These are phyloP conservation scores for Ophiosphaerella narmari DNA, from an alignment of 2,329 filamentous ascomycete genomes.

Conservation along the genomic window DNA sequence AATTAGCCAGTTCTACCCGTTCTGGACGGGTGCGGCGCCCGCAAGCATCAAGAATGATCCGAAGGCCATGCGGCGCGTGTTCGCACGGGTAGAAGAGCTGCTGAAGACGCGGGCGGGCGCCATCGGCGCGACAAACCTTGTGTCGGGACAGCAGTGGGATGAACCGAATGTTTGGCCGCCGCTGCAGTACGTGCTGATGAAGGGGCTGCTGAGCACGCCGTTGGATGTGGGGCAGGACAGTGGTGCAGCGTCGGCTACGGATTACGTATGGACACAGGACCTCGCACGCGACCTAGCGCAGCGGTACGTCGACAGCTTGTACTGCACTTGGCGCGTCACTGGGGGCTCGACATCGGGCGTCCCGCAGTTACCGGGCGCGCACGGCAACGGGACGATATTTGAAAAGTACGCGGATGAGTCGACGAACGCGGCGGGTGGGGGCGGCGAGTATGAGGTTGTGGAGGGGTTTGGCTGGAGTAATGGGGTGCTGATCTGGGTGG, in stretches of 20 bases:
- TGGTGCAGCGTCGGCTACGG: conserved; percentile 42
- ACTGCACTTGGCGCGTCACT: conserved; percentile 72
- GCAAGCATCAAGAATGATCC: conserved; percentile 62
- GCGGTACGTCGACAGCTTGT: conserved; percentile 69
- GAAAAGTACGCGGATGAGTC: conserved; percentile 69
- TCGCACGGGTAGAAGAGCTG: conserved; percentile 57
- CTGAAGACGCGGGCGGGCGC: conserved; percentile 60
- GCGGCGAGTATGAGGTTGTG: conserved; percentile 71
- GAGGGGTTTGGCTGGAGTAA: conserved; percentile 75
- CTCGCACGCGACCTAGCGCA: conserved; percentile 65
- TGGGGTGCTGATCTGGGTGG: conserved; percentile 69
- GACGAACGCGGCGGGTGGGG: conserved; percentile 65
- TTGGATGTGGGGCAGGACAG: conserved; percentile 60
- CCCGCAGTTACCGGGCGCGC: conserved; percentile 34
- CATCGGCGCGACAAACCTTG: conserved; percentile 65
- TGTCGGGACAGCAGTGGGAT: conserved; percentile 70
- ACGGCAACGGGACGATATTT: conserved; percentile 67
- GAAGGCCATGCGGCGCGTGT: conserved; percentile 60
- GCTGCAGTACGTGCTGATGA: conserved; percentile 67
- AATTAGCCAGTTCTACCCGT: conserved; percentile 67
- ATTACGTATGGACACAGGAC: conserved; percentile 59
- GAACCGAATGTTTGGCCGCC: conserved; percentile 73
- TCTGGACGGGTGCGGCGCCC: conserved; percentile 70
- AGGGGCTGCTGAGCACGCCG: conserved; percentile 64
- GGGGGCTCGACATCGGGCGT: conserved; percentile 60